These are phyloP conservation scores for barley (Hordeum vulgare) DNA, from an alignment of 176 grass and related monocot species.

Conservation along the genomic window MorexV3_pseudomolecules_assembly NC_058519.1:153266417-153266916, in stretches of 20 bases:
- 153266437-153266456: constrained; percentile 65
- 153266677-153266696: constrained; percentile 31
- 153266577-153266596: constrained; percentile 31
- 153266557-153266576: constrained; percentile 17
- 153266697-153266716: constrained; percentile 55
- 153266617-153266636: constrained; percentile 23
- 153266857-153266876: constrained; percentile 49
- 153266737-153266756: constrained; percentile 47
- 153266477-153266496: background rate
- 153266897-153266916: constrained; percentile 30
- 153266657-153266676: constrained; percentile 59
- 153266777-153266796: constrained; percentile 43
- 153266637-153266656: constrained; percentile 29
- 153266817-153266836: constrained; percentile 17
- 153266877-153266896: constrained; percentile 80
- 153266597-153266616: background rate
- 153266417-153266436: constrained; percentile 60
- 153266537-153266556: constrained; percentile 28
- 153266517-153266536: constrained; percentile 1
- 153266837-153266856: constrained; percentile 43
- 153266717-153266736: constrained; percentile 39
- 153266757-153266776: constrained; percentile 85
- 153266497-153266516: constrained; percentile 29
- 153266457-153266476: constrained; percentile 61
- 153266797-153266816: constrained; percentile 36